phyloP scores from a whole-genome alignment of 805 yeast species.

The Kazachstania bromeliacearum region DNA sequence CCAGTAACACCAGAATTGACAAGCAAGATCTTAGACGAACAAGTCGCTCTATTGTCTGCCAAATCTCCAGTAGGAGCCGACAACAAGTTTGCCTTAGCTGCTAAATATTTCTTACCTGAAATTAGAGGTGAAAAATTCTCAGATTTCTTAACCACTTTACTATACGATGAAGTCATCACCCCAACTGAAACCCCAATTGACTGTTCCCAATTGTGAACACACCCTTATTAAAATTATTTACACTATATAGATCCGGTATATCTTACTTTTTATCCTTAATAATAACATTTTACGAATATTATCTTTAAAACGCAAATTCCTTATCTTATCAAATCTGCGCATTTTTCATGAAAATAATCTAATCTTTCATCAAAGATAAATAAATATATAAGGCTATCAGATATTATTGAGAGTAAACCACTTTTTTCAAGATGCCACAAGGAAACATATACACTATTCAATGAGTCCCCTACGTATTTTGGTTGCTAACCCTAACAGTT shows the following conservation, averaged over 20 bases:
- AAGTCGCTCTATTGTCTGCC: slow-evolving; percentile 41
- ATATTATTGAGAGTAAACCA: too few relatives aligned
- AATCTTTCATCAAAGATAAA: too few relatives aligned
- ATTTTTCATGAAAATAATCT: too few relatives aligned
- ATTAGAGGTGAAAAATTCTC: slow-evolving; percentile 62
- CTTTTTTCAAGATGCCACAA: too few relatives aligned
- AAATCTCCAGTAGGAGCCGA: slow-evolving; percentile 32
- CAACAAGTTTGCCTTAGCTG: slow-evolving; percentile 61
- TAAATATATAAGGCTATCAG: too few relatives aligned
- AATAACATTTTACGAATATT: background rate
- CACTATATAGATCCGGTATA: too few relatives aligned
- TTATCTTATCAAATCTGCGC: too few relatives aligned
- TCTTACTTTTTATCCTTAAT: too few relatives aligned
- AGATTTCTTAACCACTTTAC: slow-evolving; percentile 67
- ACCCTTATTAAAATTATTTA: too few relatives aligned
- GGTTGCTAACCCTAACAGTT: slow-evolving; percentile 21
- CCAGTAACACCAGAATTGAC: slow-evolving; percentile 53
- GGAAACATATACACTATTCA: too few relatives aligned
- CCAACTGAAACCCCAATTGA: slow-evolving; percentile 1
- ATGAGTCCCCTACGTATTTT: slow-evolving; percentile 7
- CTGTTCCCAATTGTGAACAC: slow-evolving; percentile 1
- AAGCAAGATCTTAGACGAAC: slow-evolving; percentile 47
- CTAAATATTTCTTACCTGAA: slow-evolving; percentile 62
- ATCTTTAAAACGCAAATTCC: slow-evolving; percentile 8
- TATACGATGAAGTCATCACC: slow-evolving; percentile 54